Conservation (phyloP, 331 rosid species). For the Prunus yedoensis region DNA sequence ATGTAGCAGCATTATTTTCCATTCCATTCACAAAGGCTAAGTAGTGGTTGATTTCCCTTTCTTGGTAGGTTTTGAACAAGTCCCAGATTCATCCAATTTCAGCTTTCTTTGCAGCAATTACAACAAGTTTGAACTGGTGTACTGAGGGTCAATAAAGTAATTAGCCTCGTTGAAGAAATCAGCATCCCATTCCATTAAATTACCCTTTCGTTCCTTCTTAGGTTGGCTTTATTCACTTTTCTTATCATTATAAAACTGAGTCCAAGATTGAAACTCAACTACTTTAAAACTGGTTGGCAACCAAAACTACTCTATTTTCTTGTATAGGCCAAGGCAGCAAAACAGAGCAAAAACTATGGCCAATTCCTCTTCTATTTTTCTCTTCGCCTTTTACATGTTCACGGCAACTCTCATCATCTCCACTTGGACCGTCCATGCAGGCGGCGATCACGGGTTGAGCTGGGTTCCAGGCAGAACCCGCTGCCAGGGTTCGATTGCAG, state of each 20-base stretch:
- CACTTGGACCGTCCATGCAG: slow-evolving; percentile 2
- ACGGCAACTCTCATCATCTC: slow-evolving; percentile 18
- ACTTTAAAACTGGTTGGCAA: slow-evolving; percentile 37
- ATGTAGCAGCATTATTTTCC: slow-evolving; percentile 1
- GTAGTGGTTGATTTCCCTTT: slow-evolving; percentile 51
- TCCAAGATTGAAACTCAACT: slow-evolving; percentile 16
- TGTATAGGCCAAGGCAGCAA: too few relatives aligned
- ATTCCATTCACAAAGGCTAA: too few relatives aligned
- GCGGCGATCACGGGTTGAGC: slow-evolving; percentile 27
- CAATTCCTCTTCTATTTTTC: slow-evolving; percentile 19
- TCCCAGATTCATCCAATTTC: slow-evolving; percentile 7
- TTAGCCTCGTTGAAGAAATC: slow-evolving; percentile 16
- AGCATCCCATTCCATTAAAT: slow-evolving; percentile 14
- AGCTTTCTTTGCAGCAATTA: slow-evolving; percentile 63
- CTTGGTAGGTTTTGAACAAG: slow-evolving; percentile 76
- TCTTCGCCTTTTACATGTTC: slow-evolving; percentile 28
- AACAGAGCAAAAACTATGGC: slow-evolving; percentile 36
- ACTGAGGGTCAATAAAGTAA: slow-evolving; percentile 15
- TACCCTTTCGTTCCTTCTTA: background rate
- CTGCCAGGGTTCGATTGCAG: slow-evolving; percentile 65
- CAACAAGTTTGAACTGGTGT: slow-evolving; percentile 39
- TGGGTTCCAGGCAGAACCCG: slow-evolving; percentile 37
- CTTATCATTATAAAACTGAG: background rate
- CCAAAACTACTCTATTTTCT: slow-evolving; percentile 8
- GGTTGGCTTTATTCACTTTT: slow-evolving; percentile 7